Conservation (phyloP, 345 rosid species). For the Eucalyptus regnans region DNA sequence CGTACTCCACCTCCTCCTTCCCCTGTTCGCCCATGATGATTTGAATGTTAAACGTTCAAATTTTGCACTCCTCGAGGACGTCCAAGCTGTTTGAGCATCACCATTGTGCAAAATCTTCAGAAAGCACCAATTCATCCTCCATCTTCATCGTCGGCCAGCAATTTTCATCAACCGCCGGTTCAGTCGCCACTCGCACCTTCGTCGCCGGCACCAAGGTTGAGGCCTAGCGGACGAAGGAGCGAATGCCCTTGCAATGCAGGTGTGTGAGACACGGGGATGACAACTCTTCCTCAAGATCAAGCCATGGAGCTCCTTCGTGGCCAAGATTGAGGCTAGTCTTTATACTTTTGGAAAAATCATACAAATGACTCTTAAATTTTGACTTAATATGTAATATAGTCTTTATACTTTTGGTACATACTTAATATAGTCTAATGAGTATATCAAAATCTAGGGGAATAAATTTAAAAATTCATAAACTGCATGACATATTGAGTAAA, state of each 20-base stretch:
- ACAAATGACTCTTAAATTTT: no score
- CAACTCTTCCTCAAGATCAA: background rate
- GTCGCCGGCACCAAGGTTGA: background rate
- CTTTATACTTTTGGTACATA: rapidly evolving
- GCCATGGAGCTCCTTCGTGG: background rate
- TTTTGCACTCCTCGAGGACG: background rate
- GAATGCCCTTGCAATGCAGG: background rate
- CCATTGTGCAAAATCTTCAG: background rate
- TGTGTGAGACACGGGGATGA: background rate
- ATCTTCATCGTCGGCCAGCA: background rate
- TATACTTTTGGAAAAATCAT: no score
- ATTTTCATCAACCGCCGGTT: background rate
- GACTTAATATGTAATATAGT: rapidly evolving
- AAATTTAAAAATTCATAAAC: no score
- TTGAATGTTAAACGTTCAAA: background rate
- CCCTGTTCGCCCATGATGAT: background rate
- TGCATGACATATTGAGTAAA: rapidly evolving
- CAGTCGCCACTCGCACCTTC: background rate
- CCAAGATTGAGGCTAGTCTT: background rate
- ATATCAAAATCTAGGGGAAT: no score
- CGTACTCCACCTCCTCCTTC: background rate
- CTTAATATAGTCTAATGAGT: rapidly evolving
- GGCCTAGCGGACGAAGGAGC: background rate
- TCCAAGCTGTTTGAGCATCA: background rate
- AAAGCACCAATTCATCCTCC: background rate